phyloP scores from a whole-genome alignment of 148 eudicot genomes.

The Bassia scoparia region DNA sequence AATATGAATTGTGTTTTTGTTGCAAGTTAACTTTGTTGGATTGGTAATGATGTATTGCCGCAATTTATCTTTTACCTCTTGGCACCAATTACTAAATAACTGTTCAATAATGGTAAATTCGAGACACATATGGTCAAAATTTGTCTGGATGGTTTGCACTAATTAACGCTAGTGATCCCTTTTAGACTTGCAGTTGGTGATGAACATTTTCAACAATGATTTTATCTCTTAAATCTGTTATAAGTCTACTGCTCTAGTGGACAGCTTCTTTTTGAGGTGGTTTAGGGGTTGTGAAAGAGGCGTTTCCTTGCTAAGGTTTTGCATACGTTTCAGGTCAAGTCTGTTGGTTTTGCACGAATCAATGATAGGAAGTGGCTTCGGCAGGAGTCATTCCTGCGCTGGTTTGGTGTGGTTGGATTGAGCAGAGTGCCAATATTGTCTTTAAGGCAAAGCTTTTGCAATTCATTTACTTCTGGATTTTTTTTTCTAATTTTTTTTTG shows the following conservation, averaged over 20 bases:
- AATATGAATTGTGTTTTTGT: too few relatives aligned
- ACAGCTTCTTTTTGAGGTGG: slow-evolving; percentile 6
- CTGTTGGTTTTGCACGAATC: slow-evolving; percentile 19
- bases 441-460: slow-evolving; percentile 15
- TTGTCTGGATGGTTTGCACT: background rate
- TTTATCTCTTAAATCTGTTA: background rate
- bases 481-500: background rate
- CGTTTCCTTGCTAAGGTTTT: slow-evolving; percentile 19
- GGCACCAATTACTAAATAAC: too few relatives aligned
- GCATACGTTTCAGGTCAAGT: slow-evolving; percentile 22
- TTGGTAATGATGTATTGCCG: too few relatives aligned
- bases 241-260: background rate
- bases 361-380: slow-evolving; percentile 23
- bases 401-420: slow-evolving; percentile 15
- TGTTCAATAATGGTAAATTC: too few relatives aligned
- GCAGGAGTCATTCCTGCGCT: slow-evolving; percentile 14
- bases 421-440: slow-evolving; percentile 16
- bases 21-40: too few relatives aligned
- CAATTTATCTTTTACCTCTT: too few relatives aligned
- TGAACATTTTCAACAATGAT: background rate
- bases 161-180: background rate
- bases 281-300: slow-evolving; percentile 6
- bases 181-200: background rate
- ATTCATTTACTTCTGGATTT: slow-evolving; percentile 11
- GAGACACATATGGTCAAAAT: background rate